phyloP scores from a whole-genome alignment of 768 basidiomycete genomes.

The Rhodotorula graminis region DNA sequence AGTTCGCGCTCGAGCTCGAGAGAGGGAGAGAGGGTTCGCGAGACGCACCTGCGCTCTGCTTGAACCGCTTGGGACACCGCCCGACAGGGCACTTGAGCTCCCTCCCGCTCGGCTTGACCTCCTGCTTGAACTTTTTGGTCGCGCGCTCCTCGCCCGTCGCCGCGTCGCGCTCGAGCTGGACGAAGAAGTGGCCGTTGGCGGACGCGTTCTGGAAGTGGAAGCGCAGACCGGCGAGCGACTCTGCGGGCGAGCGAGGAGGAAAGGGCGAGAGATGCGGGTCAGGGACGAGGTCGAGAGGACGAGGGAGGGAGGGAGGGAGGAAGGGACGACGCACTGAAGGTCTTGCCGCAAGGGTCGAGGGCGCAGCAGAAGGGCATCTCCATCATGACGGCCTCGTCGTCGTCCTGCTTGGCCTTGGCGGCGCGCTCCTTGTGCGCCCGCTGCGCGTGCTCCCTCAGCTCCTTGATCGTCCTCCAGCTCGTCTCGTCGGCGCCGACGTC shows the following conservation, averaged over 20 bases:
- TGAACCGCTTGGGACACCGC: conserved; percentile 36
- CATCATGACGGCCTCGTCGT: not conserved
- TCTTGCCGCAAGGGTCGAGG: conserved; percentile 40
- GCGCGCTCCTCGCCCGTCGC: conserved; percentile 33
- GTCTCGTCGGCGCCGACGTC: not conserved
- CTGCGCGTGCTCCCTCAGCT: conserved; percentile 32
- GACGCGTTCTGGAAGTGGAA: conserved; percentile 39
- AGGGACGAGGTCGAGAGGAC: not conserved
- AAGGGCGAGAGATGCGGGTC: too few relatives aligned
- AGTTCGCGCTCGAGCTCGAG: too few relatives aligned
- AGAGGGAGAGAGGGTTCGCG: too few relatives aligned
- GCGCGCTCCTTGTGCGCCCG: conserved; percentile 19
- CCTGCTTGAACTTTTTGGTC: conserved; percentile 37
- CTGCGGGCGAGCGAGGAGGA: not conserved
- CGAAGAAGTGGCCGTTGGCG: conserved; percentile 38
- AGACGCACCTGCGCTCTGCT: conserved; percentile 37
- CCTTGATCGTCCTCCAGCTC: conserved; percentile 36
- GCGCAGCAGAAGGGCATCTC: conserved; percentile 38
- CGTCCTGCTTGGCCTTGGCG: conserved; percentile 5
- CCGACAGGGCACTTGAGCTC: conserved; percentile 28
- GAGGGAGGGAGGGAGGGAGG: not conserved
- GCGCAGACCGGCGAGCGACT: conserved; percentile 35
- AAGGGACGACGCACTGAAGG: conserved; percentile 27
- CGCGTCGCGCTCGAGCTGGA: conserved; percentile 31
- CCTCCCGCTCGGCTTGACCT: conserved; percentile 20